Evolutionary conservation across 139 green algal species (phyloP).

Genomic region (Nannochloris sp.): DNA sequence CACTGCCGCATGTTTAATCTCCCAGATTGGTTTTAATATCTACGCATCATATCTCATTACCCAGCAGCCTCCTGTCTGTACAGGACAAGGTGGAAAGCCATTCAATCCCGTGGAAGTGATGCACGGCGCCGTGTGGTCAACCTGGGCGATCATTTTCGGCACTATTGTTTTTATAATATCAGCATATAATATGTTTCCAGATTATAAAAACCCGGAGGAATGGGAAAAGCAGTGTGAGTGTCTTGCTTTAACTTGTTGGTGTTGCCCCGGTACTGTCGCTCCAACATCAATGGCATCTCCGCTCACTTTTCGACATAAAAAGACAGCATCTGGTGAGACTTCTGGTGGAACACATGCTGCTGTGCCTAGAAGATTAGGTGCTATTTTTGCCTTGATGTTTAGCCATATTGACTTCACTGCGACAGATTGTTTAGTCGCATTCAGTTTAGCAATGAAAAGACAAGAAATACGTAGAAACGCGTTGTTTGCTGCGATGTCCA

Average conservation of each 20-base stretch:
- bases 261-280: constrained; percentile 1
- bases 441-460: constrained; percentile 32
- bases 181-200: constrained; percentile 35
- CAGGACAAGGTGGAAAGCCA: not conserved
- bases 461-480: too few relatives aligned
- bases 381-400: constrained; percentile 36
- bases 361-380: constrained; percentile 11
- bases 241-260: constrained; percentile 25
- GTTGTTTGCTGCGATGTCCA: not conserved
- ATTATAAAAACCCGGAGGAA: constrained; percentile 14
- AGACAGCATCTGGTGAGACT: too few relatives aligned
- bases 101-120: not conserved
- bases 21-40: constrained; percentile 3
- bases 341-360: not conserved
- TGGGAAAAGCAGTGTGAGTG: constrained; percentile 34
- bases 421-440: constrained; percentile 39
- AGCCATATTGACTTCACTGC: constrained; percentile 39
- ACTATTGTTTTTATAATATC: not conserved
- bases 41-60: not conserved
- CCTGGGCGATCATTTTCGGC: not conserved
- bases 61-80: not conserved
- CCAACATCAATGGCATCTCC: not conserved
- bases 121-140: constrained; percentile 1
- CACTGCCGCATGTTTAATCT: not conserved
- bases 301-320: too few relatives aligned